Percentiles rank a stretch among this genome's conserved stretches.
Conservation (phyloP, 2,329 filamentous ascomycete species). For the Fusarium sp. region DNA sequence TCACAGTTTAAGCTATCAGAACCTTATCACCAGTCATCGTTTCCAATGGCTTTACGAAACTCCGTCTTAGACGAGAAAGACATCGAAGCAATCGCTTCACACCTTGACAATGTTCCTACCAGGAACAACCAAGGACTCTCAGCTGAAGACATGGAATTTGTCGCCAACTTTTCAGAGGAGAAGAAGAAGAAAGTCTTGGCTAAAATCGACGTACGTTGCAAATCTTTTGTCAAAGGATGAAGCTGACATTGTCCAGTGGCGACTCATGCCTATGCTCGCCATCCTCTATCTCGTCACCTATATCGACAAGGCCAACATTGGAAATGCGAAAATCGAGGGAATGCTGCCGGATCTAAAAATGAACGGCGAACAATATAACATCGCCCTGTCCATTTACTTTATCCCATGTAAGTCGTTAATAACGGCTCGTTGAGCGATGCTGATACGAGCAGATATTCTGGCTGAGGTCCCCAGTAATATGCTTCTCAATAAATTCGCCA, state of each 20-base stretch:
- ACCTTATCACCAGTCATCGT: not conserved
- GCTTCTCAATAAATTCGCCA: constrained; percentile 36
- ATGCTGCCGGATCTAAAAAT: constrained; percentile 30
- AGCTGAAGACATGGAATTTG: constrained; percentile 39
- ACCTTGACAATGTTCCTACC: constrained; percentile 18
- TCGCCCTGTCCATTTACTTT: constrained; percentile 37
- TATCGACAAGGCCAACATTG: constrained; percentile 39
- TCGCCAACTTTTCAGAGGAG: constrained; percentile 38
- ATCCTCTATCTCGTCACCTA: constrained; percentile 35
- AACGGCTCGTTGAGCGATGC: accelerated
- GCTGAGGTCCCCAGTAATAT: constrained; percentile 38
- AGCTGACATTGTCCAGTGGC: constrained; percentile 15
- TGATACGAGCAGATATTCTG: constrained; percentile 20
- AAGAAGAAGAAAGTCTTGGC: constrained; percentile 41
- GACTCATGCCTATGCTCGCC: constrained; percentile 34
- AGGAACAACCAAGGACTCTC: constrained; percentile 16
- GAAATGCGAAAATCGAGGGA: constrained; percentile 38
- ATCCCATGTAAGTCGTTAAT: constrained; percentile 17
- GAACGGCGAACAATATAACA: constrained; percentile 37
- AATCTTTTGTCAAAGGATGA: accelerated
- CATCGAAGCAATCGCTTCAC: constrained; percentile 31
- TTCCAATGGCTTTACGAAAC: constrained; percentile 26
- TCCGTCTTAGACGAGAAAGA: constrained; percentile 37
- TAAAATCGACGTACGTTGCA: constrained; percentile 33
- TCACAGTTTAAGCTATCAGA: not conserved